These are phyloP conservation scores for Sextonia rubra DNA, from an alignment of 164 flowering plant species.

Conservation along the genomic window DNA sequence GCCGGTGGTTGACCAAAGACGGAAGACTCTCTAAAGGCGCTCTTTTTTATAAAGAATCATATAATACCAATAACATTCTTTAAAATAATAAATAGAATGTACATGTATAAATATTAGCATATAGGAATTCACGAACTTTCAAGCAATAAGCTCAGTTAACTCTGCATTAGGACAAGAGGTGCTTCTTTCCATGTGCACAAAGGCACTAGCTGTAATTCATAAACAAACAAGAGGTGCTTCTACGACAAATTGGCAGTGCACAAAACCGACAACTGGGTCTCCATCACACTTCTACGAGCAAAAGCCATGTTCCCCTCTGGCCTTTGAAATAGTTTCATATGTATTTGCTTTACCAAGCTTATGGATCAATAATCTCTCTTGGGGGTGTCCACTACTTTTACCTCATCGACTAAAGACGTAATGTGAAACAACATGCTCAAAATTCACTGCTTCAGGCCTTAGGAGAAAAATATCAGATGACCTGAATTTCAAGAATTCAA, in stretches of 20 bases:
- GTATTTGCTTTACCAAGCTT: conserved; percentile 25
- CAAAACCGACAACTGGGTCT: conserved; percentile 69
- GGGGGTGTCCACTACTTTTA: conserved; percentile 22
- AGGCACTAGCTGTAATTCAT: conserved; percentile 85
- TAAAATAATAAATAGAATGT: too few relatives aligned
- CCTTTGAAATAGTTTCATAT: conserved; percentile 11
- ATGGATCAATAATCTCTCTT: conserved; percentile 74
- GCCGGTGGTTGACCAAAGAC: too few relatives aligned
- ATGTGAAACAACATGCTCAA: conserved; percentile 34
- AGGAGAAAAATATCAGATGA: conserved; percentile 69
- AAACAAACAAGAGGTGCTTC: conserved; percentile 91
- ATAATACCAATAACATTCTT: too few relatives aligned
- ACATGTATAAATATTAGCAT: too few relatives aligned
- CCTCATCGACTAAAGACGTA: conserved; percentile 45
- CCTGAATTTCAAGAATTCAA: conserved; percentile 61
- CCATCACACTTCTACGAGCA: conserved; percentile 15
- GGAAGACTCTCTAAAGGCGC: background rate
- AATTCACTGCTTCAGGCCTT: conserved; percentile 37
- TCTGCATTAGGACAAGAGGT: conserved; percentile 64
- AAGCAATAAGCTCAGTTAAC: conserved; percentile 83
- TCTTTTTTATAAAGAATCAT: background rate
- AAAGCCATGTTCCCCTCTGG: conserved; percentile 10
- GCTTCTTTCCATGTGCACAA: conserved; percentile 60
- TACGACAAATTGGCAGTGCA: conserved; percentile 66
- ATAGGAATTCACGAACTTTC: conserved; percentile 42